A percentile compares a stretch with the other conserved stretches of the same genome.
phyloP scores from a whole-genome alignment of 495 filamentous ascomycete species.

The Hypoxylon cercidicola region DNA sequence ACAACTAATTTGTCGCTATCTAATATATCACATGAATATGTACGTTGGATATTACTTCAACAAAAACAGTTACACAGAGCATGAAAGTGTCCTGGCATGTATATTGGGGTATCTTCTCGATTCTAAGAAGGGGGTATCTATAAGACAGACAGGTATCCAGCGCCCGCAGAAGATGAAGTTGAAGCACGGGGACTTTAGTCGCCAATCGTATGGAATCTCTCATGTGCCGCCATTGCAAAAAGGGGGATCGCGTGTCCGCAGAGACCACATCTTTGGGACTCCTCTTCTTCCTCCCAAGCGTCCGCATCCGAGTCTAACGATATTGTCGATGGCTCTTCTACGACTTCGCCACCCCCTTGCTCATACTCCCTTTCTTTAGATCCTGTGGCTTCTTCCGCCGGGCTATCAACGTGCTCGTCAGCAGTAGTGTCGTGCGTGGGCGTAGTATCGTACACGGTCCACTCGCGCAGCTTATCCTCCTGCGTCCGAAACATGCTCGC shows the following conservation, averaged over 20 bases:
- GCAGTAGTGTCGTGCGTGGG: slow-evolving; percentile 11
- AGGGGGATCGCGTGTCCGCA: slow-evolving; percentile 69
- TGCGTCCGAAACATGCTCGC: slow-evolving; percentile 75
- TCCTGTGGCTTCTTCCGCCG: slow-evolving; percentile 2
- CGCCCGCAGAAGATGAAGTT: not conserved
- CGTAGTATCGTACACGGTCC: slow-evolving; percentile 62
- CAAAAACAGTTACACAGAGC: not conserved
- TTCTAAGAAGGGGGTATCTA: slow-evolving; percentile 26
- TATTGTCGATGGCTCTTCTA: slow-evolving; percentile 1
- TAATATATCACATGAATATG: slow-evolving; percentile 32
- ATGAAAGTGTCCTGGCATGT: not conserved
- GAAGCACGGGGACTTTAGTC: slow-evolving; percentile 36
- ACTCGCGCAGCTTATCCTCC: slow-evolving; percentile 70
- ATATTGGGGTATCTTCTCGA: slow-evolving; percentile 22
- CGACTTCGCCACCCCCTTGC: slow-evolving; percentile 27
- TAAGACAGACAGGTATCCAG: slow-evolving; percentile 6
- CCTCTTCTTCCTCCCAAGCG: slow-evolving; percentile 56
- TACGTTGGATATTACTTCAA: slow-evolving; percentile 13
- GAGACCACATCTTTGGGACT: slow-evolving; percentile 64
- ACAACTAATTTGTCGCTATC: slow-evolving; percentile 26
- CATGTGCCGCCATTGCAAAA: slow-evolving; percentile 79
- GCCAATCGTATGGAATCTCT: slow-evolving; percentile 70
- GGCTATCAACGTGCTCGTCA: not conserved
- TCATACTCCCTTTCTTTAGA: slow-evolving; percentile 10
- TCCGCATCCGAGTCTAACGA: slow-evolving; percentile 45